Percentiles rank a stretch among this genome's conserved stretches.
Conservation (phyloP, 2,329 filamentous ascomycete species). For the Claviceps sp. region DNA sequence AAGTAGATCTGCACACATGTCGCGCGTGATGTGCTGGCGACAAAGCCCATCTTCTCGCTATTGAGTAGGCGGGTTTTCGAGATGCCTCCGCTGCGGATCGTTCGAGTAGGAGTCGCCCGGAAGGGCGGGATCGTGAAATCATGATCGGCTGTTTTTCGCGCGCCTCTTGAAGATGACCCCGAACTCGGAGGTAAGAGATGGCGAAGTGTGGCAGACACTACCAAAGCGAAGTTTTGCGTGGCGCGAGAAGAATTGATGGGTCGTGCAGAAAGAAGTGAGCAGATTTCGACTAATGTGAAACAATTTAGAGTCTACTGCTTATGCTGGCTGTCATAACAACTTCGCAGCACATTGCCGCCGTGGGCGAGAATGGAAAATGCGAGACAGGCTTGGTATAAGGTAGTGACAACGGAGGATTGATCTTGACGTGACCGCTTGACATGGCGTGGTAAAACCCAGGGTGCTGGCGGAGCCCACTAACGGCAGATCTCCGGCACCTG, state of each 20-base stretch:
- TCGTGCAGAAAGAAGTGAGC: neutral
- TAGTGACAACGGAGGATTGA: constrained; percentile 12
- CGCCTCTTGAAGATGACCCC: neutral
- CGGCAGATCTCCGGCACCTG: constrained; percentile 15
- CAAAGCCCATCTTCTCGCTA: constrained; percentile 15
- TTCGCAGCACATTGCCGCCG: constrained; percentile 20
- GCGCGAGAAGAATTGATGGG: neutral
- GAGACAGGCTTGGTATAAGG: constrained; percentile 12
- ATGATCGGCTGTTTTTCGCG: constrained; percentile 14
- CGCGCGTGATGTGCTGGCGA: constrained; percentile 15
- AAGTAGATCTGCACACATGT: constrained; percentile 19
- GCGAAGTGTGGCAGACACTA: neutral
- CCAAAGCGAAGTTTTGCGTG: neutral
- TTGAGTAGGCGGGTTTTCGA: constrained; percentile 12
- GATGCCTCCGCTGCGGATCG: constrained; percentile 17
- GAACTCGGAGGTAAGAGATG: constrained; percentile 5
- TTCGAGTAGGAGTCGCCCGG: constrained; percentile 25
- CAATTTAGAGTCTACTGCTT: constrained; percentile 4
- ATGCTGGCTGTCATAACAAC: constrained; percentile 10
- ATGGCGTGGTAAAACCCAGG: neutral
- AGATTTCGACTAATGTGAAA: too few relatives aligned
- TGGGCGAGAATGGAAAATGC: constrained; percentile 12
- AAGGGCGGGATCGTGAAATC: constrained; percentile 28
- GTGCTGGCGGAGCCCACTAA: constrained; percentile 15
- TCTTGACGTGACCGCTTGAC: neutral